phyloP scores from a whole-genome alignment of 257 asterid species.

The Primulina eburnea region DNA sequence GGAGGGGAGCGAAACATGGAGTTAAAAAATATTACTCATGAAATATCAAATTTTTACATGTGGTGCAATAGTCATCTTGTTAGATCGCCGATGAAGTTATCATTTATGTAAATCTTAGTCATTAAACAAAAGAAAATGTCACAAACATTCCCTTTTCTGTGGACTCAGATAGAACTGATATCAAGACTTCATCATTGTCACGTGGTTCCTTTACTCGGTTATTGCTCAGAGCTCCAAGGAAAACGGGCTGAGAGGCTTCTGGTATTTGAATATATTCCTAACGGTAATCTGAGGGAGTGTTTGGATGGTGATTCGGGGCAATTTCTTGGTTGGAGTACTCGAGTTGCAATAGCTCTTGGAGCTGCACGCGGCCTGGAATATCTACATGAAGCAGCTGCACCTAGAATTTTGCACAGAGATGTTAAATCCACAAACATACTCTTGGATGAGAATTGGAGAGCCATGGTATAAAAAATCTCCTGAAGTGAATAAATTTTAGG shows the following conservation, averaged over 20 bases:
- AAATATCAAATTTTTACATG: too few species aligned
- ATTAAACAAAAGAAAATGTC: neutral
- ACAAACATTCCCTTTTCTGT: neutral
- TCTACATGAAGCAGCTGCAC: slow-evolving; percentile 99
- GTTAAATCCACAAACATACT: slow-evolving; percentile 94
- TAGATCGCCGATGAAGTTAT: neutral
- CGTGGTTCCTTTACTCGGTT: slow-evolving; percentile 87
- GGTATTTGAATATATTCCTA: slow-evolving; percentile 75
- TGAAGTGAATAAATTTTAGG: neutral
- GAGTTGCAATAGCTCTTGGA: slow-evolving; percentile 83
- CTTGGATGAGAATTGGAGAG: slow-evolving; percentile 84
- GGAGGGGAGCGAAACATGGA: neutral
- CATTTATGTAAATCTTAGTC: neutral
- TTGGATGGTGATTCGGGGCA: slow-evolving; percentile 64
- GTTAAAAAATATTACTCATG: neutral
- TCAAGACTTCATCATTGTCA: slow-evolving; percentile 95
- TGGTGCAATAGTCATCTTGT: neutral
- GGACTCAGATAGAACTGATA: slow-evolving; percentile 75
- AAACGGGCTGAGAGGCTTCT: slow-evolving; percentile 78
- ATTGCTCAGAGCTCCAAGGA: slow-evolving; percentile 73
- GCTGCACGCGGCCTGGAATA: slow-evolving; percentile 99
- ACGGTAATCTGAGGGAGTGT: slow-evolving; percentile 86
- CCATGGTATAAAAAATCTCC: slow-evolving; percentile 57
- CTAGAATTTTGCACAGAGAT: slow-evolving; percentile 92
- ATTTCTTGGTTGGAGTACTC: slow-evolving; percentile 67